These are phyloP conservation scores for Populus deltoides DNA, from an alignment of 345 rosid species.

Conservation along the genomic window DNA sequence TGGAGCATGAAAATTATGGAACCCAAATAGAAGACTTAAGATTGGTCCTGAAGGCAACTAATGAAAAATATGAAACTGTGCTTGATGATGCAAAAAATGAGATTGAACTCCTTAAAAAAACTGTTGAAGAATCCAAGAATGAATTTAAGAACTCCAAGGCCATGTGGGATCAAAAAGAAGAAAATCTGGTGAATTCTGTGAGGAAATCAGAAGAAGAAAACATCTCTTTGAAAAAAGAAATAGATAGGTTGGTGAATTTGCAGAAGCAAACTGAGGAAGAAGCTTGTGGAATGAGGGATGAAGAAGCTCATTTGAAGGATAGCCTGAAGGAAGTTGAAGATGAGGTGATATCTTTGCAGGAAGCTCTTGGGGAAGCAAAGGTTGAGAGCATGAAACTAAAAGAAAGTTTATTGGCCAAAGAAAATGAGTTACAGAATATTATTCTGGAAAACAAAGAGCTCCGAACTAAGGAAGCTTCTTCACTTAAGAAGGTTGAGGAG, in stretches of 20 bases:
- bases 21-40: conserved; percentile 70
- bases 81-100: conserved; percentile 75
- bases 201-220: conserved; percentile 74
- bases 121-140: conserved; percentile 53
- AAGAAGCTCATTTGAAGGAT: conserved; percentile 63
- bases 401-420: conserved; percentile 75
- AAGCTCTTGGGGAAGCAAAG: conserved; percentile 63
- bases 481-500: conserved; percentile 66
- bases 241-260: conserved; percentile 62
- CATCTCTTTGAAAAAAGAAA: conserved; percentile 60
- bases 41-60: conserved; percentile 70
- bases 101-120: conserved; percentile 50
- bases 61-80: conserved; percentile 74
- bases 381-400: conserved; percentile 70
- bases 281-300: conserved; percentile 62
- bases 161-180: conserved; percentile 84
- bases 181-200: conserved; percentile 46
- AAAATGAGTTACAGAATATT: conserved; percentile 66
- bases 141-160: conserved; percentile 51
- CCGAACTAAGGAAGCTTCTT: conserved; percentile 53
- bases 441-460: conserved; percentile 75
- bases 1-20: conserved; percentile 70
- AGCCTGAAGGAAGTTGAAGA: conserved; percentile 77
- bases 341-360: conserved; percentile 74
- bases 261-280: conserved; percentile 73